Base-by-base conservation (phyloP, 768 basidiomycete species). In the Cystofilobasidium capitatum region DNA sequence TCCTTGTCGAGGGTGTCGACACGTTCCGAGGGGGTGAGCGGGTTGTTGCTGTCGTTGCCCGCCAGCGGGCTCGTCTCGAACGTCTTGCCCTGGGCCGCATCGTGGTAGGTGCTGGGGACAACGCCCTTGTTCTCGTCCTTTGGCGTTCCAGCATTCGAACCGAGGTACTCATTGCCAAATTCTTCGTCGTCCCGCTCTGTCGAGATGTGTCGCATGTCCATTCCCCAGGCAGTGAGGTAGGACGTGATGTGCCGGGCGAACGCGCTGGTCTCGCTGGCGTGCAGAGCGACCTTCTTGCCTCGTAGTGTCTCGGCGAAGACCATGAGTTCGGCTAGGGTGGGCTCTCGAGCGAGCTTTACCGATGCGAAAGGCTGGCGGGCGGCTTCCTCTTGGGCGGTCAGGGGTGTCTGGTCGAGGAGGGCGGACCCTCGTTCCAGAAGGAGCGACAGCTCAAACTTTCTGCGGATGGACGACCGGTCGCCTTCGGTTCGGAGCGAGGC, bases 241-340 rank as follows among this genome's bases (percentile, higher is more conserved):
- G 88, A 88, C 31, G 92, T 92, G 40, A 99, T 80, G 76, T 96
- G 90, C 61, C 88, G 88, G 0, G 92, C 93, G 73, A 97, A 99
- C 2, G 86, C 84, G 45, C 89, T 89, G 70, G 83, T 84, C n/a
- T 90, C 83, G 73, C 84, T 86, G 9, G 94, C 90, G 74, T 93
- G 88, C 33, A 99, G 78, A 0, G 83, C 84, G 0, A 88, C 93
- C 71, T 83, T 86, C 77, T 86, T 89, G 17, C 91, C 90, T 73
- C 85, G 85, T 59, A 98, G 78, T 7, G 83, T 84, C 70, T 91
- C 89, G 10, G 86, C 85, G 77, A 98, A 98, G 16, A 82, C 78
- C 4, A 82, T 78, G 39, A 99, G 80, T 69, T 93, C 88, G 60
- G 85, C 84, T 26, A 96, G 75, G 5, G 86, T 86, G 0, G 94